Percentiles rank a stretch among this genome's conserved stretches.
Evolutionary conservation across 768 basidiomycete species (phyloP).

Genomic region (Tylopilus sp.): DNA sequence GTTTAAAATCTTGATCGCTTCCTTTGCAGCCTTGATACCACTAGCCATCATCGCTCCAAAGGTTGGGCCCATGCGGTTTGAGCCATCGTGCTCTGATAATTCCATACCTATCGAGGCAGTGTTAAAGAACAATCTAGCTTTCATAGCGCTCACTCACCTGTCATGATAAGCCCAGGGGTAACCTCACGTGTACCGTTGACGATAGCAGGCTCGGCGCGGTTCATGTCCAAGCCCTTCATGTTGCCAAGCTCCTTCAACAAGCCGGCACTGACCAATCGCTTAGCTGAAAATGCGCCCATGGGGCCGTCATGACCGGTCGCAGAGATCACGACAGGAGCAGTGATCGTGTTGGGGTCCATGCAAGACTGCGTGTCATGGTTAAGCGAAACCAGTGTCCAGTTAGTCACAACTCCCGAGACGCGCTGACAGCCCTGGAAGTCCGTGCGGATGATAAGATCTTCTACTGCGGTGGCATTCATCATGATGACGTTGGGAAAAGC

Average conservation of each 20-base stretch:
- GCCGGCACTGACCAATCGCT: conserved; percentile 73
- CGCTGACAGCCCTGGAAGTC: conserved; percentile 43
- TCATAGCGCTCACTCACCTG: conserved; percentile 42
- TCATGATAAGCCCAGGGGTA: conserved; percentile 69
- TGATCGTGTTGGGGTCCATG: conserved; percentile 80
- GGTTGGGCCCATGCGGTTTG: conserved; percentile 74
- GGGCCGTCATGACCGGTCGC: conserved; percentile 77
- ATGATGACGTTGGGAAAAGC: conserved; percentile 67
- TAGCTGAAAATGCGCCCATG: conserved; percentile 81
- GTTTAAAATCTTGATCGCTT: conserved; percentile 54
- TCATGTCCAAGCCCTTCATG: conserved; percentile 81
- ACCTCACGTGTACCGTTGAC: conserved; percentile 77
- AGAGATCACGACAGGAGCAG: conserved; percentile 69
- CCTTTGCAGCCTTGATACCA: conserved; percentile 68
- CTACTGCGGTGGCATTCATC: conserved; percentile 79
- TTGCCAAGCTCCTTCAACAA: conserved; percentile 70
- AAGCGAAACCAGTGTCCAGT: conserved; percentile 49
- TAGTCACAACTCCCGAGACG: conserved; percentile 52
- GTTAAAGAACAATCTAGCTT: not conserved
- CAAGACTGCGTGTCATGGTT: conserved; percentile 76
- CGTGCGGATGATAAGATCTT: conserved; percentile 68
- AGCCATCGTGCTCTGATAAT: conserved; percentile 76
- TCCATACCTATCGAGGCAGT: conserved; percentile 63
- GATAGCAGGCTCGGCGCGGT: conserved; percentile 77
- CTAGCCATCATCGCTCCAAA: conserved; percentile 81